Conservation (phyloP, 176 grass and related monocot genomes). For the barley (Hordeum vulgare) region DNA sequence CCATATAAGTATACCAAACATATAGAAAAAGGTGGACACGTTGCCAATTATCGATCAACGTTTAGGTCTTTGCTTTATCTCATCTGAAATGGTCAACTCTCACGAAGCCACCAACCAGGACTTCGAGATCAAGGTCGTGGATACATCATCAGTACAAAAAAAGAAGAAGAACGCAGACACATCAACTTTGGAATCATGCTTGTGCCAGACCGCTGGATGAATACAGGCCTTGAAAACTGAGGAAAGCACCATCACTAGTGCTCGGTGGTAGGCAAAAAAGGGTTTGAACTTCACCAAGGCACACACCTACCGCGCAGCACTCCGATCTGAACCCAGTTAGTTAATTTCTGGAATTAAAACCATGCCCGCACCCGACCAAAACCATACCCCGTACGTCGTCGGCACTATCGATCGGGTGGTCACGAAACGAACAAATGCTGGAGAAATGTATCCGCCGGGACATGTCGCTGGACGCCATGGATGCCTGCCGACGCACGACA, state of each 20-base stretch:
- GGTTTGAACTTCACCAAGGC: not conserved
- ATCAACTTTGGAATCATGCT: not conserved
- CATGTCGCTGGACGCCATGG: not conserved
- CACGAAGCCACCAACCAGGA: not conserved
- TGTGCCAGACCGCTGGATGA: not conserved
- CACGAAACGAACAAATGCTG: not conserved
- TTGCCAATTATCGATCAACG: not conserved
- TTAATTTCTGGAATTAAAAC: not conserved
- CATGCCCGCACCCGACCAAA: not conserved
- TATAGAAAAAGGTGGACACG: too few species aligned
- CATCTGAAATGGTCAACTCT: not conserved
- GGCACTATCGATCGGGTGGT: not conserved
- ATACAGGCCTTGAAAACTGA: not conserved
- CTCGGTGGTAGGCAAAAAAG: not conserved
- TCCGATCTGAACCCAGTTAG: not conserved
- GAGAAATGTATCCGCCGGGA: not conserved
- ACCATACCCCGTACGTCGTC: too few species aligned
- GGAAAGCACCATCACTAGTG: not conserved
- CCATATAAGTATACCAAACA: too few species aligned
- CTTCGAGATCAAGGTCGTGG: not conserved
- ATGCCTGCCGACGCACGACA: not conserved
- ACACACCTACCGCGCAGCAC: not conserved
- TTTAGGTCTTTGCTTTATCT: not conserved
- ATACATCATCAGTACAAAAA: too few species aligned
- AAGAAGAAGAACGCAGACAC: not conserved